Percentiles rank a stretch among this genome's conserved stretches.
Evolutionary conservation across 2,329 filamentous ascomycete species (phyloP).

Genomic region (Alternaria atra): DNA sequence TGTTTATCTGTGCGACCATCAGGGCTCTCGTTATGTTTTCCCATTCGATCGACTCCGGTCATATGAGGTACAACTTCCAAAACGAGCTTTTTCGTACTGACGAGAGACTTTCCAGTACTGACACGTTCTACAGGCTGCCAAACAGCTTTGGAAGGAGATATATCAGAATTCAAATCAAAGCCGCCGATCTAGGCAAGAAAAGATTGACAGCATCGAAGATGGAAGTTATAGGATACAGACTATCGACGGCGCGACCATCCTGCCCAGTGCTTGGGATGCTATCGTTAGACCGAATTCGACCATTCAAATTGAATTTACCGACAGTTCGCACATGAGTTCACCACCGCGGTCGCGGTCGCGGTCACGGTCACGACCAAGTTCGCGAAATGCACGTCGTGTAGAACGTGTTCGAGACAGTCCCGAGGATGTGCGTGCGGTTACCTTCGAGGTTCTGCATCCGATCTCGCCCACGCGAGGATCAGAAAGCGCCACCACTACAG

Average conservation of each 20-base stretch:
- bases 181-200: neutral
- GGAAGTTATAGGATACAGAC: constrained; percentile 26
- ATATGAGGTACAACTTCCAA: neutral
- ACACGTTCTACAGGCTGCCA: constrained; percentile 13
- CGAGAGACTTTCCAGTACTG: neutral
- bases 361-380: too few relatives aligned
- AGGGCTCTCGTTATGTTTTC: neutral
- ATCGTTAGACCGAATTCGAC: constrained; percentile 17
- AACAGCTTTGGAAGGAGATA: constrained; percentile 21
- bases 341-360: too few relatives aligned
- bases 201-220: constrained; percentile 14
- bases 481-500: neutral
- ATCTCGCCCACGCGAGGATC: neutral
- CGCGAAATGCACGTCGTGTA: neutral
- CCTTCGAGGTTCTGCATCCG: neutral
- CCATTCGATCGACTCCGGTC: neutral
- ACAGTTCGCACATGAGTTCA: neutral
- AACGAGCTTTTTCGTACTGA: too few relatives aligned
- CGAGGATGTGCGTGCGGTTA: neutral
- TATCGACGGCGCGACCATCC: constrained; percentile 17
- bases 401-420: neutral
- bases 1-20: neutral
- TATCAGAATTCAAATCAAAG: constrained; percentile 10
- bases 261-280: constrained; percentile 32
- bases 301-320: constrained; percentile 13